A percentile compares a stretch with the other conserved stretches of the same genome.
These are phyloP conservation scores for Yarrowia galli DNA, from an alignment of 1,139 yeast species.

Conservation along the genomic window DNA sequence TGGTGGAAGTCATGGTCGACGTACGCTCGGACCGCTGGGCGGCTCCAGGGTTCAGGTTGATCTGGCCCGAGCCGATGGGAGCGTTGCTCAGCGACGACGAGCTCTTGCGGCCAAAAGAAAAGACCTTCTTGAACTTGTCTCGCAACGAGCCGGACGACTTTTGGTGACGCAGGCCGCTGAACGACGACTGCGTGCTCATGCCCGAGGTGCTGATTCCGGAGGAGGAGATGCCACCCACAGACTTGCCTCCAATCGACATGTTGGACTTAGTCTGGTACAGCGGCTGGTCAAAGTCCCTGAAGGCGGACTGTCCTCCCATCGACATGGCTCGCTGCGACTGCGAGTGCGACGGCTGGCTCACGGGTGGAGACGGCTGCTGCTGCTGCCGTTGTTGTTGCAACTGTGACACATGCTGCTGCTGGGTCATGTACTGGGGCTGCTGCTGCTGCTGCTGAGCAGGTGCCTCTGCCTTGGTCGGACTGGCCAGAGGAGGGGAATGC, in stretches of 20 bases:
- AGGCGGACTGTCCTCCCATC: slow-evolving; percentile 9
- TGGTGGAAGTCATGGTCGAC: slow-evolving; percentile 31
- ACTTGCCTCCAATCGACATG: slow-evolving; percentile 37
- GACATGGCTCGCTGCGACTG: slow-evolving; percentile 33
- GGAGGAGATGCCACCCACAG: slow-evolving; percentile 28
- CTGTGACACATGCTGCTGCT: slow-evolving; percentile 1
- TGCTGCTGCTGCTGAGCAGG: no score
- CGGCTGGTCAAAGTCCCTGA: slow-evolving; percentile 34
- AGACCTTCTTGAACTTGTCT: slow-evolving; percentile 45
- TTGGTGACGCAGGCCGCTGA: slow-evolving; percentile 18
- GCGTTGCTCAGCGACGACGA: neutral
- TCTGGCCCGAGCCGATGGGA: slow-evolving; percentile 9
- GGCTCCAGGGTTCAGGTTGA: slow-evolving; percentile 30
- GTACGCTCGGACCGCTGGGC: slow-evolving; percentile 9
- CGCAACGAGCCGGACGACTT: slow-evolving; percentile 40
- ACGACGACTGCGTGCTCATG: slow-evolving; percentile 18
- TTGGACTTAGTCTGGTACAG: slow-evolving; percentile 27
- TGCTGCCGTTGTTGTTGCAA: slow-evolving; percentile 1
- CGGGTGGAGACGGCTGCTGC: neutral
- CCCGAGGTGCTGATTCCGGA: slow-evolving; percentile 38
- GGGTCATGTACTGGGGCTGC: slow-evolving; percentile 1
- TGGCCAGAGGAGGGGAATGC: slow-evolving; percentile 8
- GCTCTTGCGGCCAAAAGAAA: slow-evolving; percentile 44
- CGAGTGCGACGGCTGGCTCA: slow-evolving; percentile 15
- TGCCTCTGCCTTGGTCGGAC: neutral